phyloP scores from a whole-genome alignment of 2,329 filamentous ascomycete genomes.

The Aspergillus candidus region DNA sequence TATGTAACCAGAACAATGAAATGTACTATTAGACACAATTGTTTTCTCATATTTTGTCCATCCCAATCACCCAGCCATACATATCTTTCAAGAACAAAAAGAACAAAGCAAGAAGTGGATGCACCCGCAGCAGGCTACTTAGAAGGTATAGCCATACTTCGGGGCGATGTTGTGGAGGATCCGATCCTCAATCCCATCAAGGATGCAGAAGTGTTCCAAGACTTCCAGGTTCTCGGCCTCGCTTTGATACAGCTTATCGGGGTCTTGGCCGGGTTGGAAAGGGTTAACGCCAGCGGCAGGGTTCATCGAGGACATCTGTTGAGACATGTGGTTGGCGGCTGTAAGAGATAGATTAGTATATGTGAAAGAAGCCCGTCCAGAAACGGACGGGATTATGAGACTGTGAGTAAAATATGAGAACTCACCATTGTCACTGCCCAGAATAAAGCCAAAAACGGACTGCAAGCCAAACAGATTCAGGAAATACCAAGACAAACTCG shows the following conservation, averaged over 20 bases:
- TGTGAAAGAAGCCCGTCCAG: neutral
- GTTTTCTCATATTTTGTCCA: too few relatives aligned
- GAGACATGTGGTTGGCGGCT: constrained; percentile 88
- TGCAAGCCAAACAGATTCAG: constrained; percentile 94
- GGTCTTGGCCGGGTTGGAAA: constrained; percentile 88
- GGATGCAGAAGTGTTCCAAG: constrained; percentile 83
- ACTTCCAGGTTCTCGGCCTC: constrained; percentile 96
- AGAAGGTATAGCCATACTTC: constrained; percentile 5
- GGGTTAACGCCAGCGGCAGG: constrained; percentile 61
- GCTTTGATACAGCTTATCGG: constrained; percentile 86
- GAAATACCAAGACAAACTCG: constrained; percentile 98
- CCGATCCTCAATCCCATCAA: constrained; percentile 82
- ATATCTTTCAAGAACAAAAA: neutral
- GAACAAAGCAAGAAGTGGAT: neutral
- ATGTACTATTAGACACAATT: too few relatives aligned
- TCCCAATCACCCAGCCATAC: neutral
- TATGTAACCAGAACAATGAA: too few relatives aligned
- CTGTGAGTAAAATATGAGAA: constrained; percentile 9
- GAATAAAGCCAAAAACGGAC: constrained; percentile 92
- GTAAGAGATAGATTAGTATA: constrained; percentile 3
- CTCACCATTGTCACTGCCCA: constrained; percentile 92
- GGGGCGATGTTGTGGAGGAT: constrained; percentile 53
- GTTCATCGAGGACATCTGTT: constrained; percentile 72
- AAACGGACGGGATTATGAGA: neutral
- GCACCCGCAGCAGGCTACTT: neutral